Conservation (phyloP, 768 basidiomycete species). For the Neoboletus subvelutipes region DNA sequence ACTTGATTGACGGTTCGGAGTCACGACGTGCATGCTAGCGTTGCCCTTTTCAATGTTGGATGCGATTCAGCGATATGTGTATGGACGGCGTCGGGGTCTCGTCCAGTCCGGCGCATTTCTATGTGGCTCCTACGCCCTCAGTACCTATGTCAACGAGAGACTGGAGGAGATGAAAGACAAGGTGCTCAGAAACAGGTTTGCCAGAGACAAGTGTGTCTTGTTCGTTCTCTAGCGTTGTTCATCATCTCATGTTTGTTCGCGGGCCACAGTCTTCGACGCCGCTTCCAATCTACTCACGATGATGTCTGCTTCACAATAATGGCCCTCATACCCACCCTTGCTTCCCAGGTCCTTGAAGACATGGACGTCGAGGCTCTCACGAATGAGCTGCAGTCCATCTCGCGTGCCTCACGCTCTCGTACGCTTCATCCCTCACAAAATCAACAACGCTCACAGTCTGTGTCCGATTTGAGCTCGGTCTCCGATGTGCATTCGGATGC, state of each 20-base stretch:
- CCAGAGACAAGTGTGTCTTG: constrained; percentile 52
- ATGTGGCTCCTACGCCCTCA: constrained; percentile 63
- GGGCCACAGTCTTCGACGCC: constrained; percentile 54
- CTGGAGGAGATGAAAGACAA: constrained; percentile 66
- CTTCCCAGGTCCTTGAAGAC: constrained; percentile 59
- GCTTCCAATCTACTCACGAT: constrained; percentile 76
- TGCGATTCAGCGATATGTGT: constrained; percentile 46
- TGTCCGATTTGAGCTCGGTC: constrained; percentile 38
- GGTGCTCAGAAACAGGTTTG: constrained; percentile 57
- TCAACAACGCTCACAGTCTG: constrained; percentile 30
- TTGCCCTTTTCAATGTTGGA: constrained; percentile 39
- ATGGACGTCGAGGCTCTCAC: constrained; percentile 80
- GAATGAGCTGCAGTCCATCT: constrained; percentile 48
- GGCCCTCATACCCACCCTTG: constrained; percentile 66
- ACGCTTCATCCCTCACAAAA: constrained; percentile 9
- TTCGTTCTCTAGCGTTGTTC: background rate
- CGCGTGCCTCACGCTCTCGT: constrained; percentile 33
- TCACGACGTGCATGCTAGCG: background rate
- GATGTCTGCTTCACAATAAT: constrained; percentile 76
- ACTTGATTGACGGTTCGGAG: background rate
- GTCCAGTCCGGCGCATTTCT: constrained; percentile 49
- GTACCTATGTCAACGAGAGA: constrained; percentile 57
- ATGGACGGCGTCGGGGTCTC: constrained; percentile 47
- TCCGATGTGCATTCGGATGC: constrained; percentile 46
- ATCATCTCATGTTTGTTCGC: constrained; percentile 3